Evolutionary conservation across 805 yeast species (phyloP).

Genomic region (Kurtzmaniella fragi): DNA sequence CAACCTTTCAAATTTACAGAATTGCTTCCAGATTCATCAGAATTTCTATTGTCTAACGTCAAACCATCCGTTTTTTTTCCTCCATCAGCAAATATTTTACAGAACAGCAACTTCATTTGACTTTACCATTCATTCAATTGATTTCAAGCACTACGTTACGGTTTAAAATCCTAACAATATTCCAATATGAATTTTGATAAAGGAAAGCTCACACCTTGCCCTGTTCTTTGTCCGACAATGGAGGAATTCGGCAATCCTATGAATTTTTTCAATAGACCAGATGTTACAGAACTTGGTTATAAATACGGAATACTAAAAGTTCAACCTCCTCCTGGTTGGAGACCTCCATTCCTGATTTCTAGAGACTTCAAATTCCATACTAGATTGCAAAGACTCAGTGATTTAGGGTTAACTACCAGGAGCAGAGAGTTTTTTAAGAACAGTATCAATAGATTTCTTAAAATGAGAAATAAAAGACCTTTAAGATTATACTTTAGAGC

Average conservation of each 20-base stretch:
- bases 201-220: slow-evolving; percentile 34
- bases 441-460: slow-evolving; percentile 54
- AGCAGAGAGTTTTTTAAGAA: slow-evolving; percentile 57
- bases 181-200: slow-evolving; percentile 20
- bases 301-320: slow-evolving; percentile 49
- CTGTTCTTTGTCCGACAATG: slow-evolving; percentile 40
- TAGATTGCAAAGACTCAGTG: slow-evolving; percentile 61
- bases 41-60: too few species aligned
- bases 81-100: background rate
- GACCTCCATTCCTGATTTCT: slow-evolving; percentile 53
- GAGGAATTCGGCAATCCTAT: slow-evolving; percentile 49
- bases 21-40: too few species aligned
- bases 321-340: slow-evolving; percentile 50
- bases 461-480: slow-evolving; percentile 35
- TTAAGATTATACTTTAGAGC: slow-evolving; percentile 15
- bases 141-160: background rate
- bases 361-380: slow-evolving; percentile 58
- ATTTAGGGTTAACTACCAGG: slow-evolving; percentile 58
- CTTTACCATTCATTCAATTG: background rate
- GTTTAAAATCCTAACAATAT: background rate
- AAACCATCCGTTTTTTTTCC: background rate
- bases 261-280: slow-evolving; percentile 38
- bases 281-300: slow-evolving; percentile 37
- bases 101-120: background rate
- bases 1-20: too few species aligned